Conservation (phyloP, 805 yeast genomes). For the Pichia gijzeniarum region DNA sequence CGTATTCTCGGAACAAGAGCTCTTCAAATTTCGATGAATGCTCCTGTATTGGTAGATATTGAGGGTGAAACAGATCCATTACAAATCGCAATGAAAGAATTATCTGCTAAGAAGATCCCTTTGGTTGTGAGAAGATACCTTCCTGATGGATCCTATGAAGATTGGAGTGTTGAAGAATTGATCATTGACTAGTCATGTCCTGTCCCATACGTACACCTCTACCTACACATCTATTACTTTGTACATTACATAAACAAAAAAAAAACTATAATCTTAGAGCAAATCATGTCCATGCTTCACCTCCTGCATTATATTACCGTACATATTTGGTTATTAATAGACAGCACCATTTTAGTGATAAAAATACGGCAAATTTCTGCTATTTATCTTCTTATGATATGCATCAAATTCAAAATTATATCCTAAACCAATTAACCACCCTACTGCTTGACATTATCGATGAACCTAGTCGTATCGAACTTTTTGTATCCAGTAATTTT, state of each 20-base stretch:
- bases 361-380: too few relatives aligned
- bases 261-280: too few relatives aligned
- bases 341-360: too few relatives aligned
- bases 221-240: not conserved
- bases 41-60: conserved; percentile 94
- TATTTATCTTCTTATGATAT: too few relatives aligned
- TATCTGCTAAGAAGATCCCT: conserved; percentile 91
- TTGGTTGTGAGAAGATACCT: conserved; percentile 90
- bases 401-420: not conserved
- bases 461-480: conserved; percentile 59
- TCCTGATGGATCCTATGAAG: conserved; percentile 96
- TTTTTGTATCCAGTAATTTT: conserved; percentile 51
- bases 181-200: conserved; percentile 55
- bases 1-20: conserved; percentile 97
- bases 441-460: conserved; percentile 33
- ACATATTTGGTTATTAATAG: too few relatives aligned
- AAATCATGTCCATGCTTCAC: too few relatives aligned
- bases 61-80: conserved; percentile 99
- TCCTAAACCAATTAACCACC: not conserved
- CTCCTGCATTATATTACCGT: too few relatives aligned
- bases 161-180: conserved; percentile 98
- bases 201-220: not conserved
- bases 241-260: conserved; percentile 3
- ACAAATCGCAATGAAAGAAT: conserved; percentile 95
- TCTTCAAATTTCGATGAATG: conserved; percentile 93